Evolutionary conservation across 192 early-diverging fungal genomes (phyloP).

Genomic region (Phlyctochytrium arcticum): DNA sequence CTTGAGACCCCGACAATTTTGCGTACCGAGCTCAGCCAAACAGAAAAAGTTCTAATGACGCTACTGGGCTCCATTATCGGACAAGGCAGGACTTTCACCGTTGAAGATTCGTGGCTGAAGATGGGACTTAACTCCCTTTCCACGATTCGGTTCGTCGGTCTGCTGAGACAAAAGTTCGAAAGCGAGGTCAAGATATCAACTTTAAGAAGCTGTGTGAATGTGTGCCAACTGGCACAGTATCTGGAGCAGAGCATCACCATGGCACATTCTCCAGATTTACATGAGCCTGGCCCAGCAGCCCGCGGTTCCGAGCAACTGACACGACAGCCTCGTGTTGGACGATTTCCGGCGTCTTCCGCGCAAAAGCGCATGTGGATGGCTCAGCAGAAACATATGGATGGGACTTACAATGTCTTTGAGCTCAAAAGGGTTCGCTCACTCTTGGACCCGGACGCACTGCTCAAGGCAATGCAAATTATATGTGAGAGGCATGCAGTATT

Average conservation of each 20-base stretch:
- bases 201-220: too few species aligned
- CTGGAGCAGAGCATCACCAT: not conserved
- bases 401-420: slow-evolving; percentile 1
- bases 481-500: not conserved
- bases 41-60: not conserved
- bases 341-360: not conserved
- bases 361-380: slow-evolving; percentile 18
- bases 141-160: not conserved
- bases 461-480: not conserved
- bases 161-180: not conserved
- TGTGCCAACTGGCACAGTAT: not conserved
- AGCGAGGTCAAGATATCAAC: not conserved
- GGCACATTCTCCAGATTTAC: too few species aligned
- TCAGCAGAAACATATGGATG: slow-evolving; percentile 1
- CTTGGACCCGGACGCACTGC: not conserved
- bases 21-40: not conserved
- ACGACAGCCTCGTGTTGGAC: not conserved
- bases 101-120: not conserved
- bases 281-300: too few species aligned
- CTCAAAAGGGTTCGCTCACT: not conserved
- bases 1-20: not conserved
- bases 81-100: not conserved
- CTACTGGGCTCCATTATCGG: not conserved
- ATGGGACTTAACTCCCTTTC: slow-evolving; percentile 8
- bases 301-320: too few species aligned